A percentile compares a stretch with the other conserved stretches of the same genome.
Conservation (phyloP, 495 filamentous ascomycete genomes). For the Friedmanniomyces simplex region DNA sequence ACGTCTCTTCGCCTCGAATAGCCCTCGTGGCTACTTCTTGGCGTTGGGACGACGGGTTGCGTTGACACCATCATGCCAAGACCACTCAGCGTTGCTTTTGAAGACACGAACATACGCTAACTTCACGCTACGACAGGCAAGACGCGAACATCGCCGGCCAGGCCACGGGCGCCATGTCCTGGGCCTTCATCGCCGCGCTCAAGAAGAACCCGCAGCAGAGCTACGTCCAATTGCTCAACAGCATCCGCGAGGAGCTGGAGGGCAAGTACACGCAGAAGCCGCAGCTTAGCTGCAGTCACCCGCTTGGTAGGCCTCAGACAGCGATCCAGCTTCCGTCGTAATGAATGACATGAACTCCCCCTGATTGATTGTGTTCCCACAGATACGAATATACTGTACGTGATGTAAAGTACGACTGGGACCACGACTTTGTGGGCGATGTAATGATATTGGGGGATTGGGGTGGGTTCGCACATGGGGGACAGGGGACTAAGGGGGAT, state of each 20-base stretch:
- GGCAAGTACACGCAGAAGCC: slow-evolving; percentile 91
- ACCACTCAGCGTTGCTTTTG: neutral
- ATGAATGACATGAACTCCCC: neutral
- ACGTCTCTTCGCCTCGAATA: slow-evolving; percentile 14
- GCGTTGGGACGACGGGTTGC: slow-evolving; percentile 47
- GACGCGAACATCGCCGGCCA: slow-evolving; percentile 61
- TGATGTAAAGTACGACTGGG: slow-evolving; percentile 23
- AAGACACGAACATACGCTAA: slow-evolving; percentile 11
- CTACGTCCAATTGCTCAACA: slow-evolving; percentile 91
- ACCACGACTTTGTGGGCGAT: neutral
- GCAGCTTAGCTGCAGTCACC: slow-evolving; percentile 93
- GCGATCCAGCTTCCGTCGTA: neutral
- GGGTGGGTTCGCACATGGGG: neutral
- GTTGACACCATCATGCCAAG: slow-evolving; percentile 34
- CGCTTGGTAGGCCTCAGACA: slow-evolving; percentile 57
- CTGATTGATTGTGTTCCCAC: neutral
- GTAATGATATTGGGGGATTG: neutral
- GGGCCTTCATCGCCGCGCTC: slow-evolving; percentile 86
- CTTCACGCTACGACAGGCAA: slow-evolving; percentile 33
- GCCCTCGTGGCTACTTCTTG: slow-evolving; percentile 22
- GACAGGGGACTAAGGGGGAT: neutral
- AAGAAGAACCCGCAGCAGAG: slow-evolving; percentile 98
- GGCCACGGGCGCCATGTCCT: slow-evolving; percentile 96
- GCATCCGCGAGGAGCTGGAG: slow-evolving; percentile 82
- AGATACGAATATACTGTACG: slow-evolving; percentile 30